Conservation (phyloP, 2,329 filamentous ascomycete genomes). For the Ciborinia camelliae region DNA sequence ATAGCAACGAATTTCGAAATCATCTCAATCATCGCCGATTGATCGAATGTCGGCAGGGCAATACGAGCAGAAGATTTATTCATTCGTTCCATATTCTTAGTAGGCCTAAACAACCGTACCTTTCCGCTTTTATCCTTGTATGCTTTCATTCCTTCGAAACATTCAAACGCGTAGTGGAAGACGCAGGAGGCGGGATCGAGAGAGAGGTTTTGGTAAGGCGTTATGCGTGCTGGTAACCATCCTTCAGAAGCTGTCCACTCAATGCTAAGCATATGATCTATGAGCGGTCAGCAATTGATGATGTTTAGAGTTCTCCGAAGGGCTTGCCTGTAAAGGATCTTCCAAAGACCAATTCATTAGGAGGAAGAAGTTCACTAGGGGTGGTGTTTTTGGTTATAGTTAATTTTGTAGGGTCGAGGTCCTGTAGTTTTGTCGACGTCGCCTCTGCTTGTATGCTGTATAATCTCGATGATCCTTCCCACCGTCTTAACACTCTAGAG, state of each 20-base stretch:
- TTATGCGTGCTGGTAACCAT: conserved; percentile 75
- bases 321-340: conserved; percentile 77
- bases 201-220: conserved; percentile 93
- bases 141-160: conserved; percentile 99
- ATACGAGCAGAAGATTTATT: conserved; percentile 91
- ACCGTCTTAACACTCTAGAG: conserved; percentile 38
- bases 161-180: conserved; percentile 97
- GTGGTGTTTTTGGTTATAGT: conserved; percentile 68
- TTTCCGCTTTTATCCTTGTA: conserved; percentile 82
- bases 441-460: conserved; percentile 50
- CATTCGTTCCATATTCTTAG: conserved; percentile 93
- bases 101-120: conserved; percentile 85
- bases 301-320: conserved; percentile 4
- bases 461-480: conserved; percentile 37
- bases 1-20: conserved; percentile 76
- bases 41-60: conserved; percentile 82
- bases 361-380: conserved; percentile 70
- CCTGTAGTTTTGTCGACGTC: conserved; percentile 49
- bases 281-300: conserved; percentile 12
- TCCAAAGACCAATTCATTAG: conserved; percentile 85
- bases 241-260: conserved; percentile 83
- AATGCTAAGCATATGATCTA: conserved; percentile 94
- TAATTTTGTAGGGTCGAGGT: conserved; percentile 75
- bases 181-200: conserved; percentile 96
- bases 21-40: conserved; percentile 70